Conservation (phyloP, 148 eudicot species). For the Dysphania ambrosioides region DNA sequence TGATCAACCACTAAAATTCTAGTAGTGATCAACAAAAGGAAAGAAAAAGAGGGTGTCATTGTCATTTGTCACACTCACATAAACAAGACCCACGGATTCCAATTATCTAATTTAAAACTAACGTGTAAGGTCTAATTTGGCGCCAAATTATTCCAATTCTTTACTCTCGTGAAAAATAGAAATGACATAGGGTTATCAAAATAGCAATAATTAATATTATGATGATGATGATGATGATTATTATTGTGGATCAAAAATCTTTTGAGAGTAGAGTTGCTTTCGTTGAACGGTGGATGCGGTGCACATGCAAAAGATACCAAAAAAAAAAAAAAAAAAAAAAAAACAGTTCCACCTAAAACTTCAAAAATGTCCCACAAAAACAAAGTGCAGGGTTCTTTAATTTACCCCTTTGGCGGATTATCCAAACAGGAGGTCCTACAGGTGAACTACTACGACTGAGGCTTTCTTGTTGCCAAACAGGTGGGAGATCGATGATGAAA, state of each 20-base stretch:
- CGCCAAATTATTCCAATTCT: slow-evolving; percentile 12
- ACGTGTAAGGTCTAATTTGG: slow-evolving; percentile 17
- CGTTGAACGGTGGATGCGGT: slow-evolving; percentile 26
- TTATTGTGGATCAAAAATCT: not conserved
- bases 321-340: not conserved
- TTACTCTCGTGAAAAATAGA: slow-evolving; percentile 1
- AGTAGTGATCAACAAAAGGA: slow-evolving; percentile 12
- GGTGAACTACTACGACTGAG: not conserved
- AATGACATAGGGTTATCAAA: slow-evolving; percentile 11
- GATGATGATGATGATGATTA: not conserved
- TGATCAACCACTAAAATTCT: slow-evolving; percentile 1
- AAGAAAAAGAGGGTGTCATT: not conserved
- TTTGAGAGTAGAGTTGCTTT: slow-evolving; percentile 12
- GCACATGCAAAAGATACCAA: slow-evolving; percentile 32
- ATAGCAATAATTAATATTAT: slow-evolving; percentile 14
- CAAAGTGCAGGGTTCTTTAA: slow-evolving; percentile 18
- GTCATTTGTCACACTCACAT: not conserved
- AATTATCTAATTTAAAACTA: slow-evolving; percentile 20
- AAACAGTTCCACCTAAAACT: slow-evolving; percentile 18
- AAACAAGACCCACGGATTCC: slow-evolving; percentile 1
- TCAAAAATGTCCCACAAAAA: slow-evolving; percentile 14
- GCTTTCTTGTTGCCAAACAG: too few relatives aligned
- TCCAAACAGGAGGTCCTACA: not conserved
- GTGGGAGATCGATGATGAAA: not conserved
- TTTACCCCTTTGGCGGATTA: not conserved